Evolutionary conservation across 371 early-diverging fungal species (phyloP).

Genomic region (Actinomucor elegans): DNA sequence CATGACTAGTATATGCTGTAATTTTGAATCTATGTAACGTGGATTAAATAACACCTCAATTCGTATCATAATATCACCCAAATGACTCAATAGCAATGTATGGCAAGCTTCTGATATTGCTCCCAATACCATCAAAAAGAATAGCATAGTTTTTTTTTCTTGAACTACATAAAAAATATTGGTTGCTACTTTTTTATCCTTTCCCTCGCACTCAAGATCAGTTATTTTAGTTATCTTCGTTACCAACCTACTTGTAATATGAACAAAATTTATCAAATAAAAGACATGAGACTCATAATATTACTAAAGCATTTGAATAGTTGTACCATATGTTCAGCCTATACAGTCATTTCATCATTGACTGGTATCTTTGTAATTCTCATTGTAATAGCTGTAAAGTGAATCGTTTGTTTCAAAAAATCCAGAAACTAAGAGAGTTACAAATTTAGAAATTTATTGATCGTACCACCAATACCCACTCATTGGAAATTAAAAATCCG

Average conservation of each 20-base stretch:
- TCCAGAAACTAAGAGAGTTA: too few species aligned
- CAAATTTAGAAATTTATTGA: too few species aligned
- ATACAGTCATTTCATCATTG: slow-evolving; percentile 17
- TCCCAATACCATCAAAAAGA: slow-evolving; percentile 15
- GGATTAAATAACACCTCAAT: slow-evolving; percentile 4
- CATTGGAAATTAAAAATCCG: too few species aligned
- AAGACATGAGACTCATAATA: slow-evolving; percentile 12
- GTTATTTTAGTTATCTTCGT: slow-evolving; percentile 7
- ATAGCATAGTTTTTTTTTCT: slow-evolving; percentile 6
- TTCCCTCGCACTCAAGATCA: slow-evolving; percentile 17
- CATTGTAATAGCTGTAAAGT: slow-evolving; percentile 8
- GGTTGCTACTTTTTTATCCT: slow-evolving; percentile 14
- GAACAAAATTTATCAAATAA: slow-evolving; percentile 16
- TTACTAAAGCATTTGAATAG: slow-evolving; percentile 8
- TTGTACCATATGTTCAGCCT: slow-evolving; percentile 9
- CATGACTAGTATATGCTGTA: slow-evolving; percentile 5
- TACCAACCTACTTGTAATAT: slow-evolving; percentile 8
- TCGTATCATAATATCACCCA: slow-evolving; percentile 9
- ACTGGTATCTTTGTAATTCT: slow-evolving; percentile 11
- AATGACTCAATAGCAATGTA: slow-evolving; percentile 12
- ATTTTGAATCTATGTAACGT: slow-evolving; percentile 13
- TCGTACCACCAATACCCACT: too few species aligned
- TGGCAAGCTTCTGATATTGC: slow-evolving; percentile 3
- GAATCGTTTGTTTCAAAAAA: too few species aligned
- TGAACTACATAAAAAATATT: slow-evolving; percentile 12